Base-by-base conservation (phyloP, 306 rosid genomes). In the Cucumis hystrix region DNA sequence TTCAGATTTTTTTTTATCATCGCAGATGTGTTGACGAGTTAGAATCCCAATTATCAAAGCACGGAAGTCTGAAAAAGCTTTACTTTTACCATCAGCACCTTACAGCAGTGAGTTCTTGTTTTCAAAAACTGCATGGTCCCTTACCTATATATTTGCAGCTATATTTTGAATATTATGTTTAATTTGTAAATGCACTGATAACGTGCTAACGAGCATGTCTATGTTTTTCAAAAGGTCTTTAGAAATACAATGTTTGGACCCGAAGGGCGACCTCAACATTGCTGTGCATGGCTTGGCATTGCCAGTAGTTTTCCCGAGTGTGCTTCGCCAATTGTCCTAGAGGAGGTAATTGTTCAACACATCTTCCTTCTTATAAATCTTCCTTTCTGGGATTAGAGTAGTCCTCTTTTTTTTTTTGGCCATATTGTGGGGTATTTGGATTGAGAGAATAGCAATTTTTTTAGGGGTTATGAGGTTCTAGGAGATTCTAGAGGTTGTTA, bases 231-330 rank as follows among this genome's bases (percentile, higher is more conserved):
- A 75, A 45, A 95, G 99, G 97, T 95, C 65, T 95, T 95, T 80
- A 92, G 99, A 81, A 95, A 95, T 86, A 95, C 99, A 45, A 95
- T 95, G 97, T 95, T 95, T 87, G 99, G 99, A 76, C 97, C 99
- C 28, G 99, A 95, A 88, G 99, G 99, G 49, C 97, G 97, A 79
- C 99, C 99, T 74, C 97, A 95, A 57, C 99, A 95, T 87, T 95
- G 99, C 70, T 95, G 99, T 87, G 97, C 99, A 59, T 95, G 99
- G 99, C 97, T 92, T 82, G 97, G 99, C 68, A 84, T 95, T 71
- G 99, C 99, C 62, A 95, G 99, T 85, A 95, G 99, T 88, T 92
- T 95, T 83, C 97, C 97, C 20, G 99, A 95, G 82, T 95, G 97
- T 84, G 91, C 97, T 51, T 95, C 97, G 74, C 90, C 91, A 17